phyloP scores from a whole-genome alignment of 2,329 filamentous ascomycete genomes.

The Ophiostoma piceae region DNA sequence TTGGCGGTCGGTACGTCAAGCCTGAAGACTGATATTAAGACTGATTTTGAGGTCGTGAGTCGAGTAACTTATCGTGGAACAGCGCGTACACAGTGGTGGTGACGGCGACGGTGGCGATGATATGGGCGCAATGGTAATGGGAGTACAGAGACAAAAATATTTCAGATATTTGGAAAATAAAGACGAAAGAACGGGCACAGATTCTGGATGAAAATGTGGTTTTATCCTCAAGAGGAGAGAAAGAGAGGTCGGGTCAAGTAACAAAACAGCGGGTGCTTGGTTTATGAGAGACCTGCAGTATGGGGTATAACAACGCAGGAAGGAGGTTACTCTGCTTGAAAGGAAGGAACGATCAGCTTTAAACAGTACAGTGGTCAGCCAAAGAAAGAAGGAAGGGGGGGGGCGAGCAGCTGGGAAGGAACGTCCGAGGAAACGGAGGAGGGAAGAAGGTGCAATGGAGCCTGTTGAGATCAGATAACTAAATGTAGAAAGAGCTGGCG shows the following conservation, averaged over 20 bases:
- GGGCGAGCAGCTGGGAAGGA: background rate
- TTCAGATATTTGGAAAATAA: background rate
- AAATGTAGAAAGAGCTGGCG: background rate
- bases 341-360: background rate
- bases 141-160: background rate
- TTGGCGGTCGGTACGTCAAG: background rate
- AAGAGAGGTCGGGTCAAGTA: background rate
- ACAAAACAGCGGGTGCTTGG: background rate
- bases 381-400: background rate
- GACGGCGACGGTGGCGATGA: background rate
- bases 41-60: background rate
- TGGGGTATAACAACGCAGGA: background rate
- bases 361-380: background rate
- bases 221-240: background rate
- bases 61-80: too few species aligned
- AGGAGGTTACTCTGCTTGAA: background rate
- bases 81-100: background rate
- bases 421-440: background rate
- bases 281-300: background rate
- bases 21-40: background rate
- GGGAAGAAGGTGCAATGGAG: background rate
- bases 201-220: background rate
- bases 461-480: background rate
- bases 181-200: background rate
- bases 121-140: background rate